phyloP scores from a whole-genome alignment of 2,329 filamentous ascomycete genomes.

The Alternaria solani region DNA sequence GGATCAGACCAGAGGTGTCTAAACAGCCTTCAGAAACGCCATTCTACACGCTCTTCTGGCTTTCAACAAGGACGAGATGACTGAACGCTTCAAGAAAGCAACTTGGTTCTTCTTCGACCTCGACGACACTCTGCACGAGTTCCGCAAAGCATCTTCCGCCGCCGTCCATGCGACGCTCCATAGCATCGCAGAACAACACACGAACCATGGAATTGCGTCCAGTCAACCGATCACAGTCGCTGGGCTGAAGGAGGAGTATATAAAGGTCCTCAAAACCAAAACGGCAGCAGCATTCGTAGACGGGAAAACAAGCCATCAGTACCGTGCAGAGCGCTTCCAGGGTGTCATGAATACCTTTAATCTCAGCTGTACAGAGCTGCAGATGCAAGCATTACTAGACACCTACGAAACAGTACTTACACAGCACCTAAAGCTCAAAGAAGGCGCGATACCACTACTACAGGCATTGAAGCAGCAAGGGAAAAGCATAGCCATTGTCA shows the following conservation, averaged over 20 bases:
- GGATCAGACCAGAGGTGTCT: not conserved
- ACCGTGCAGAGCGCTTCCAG: slow-evolving; percentile 53
- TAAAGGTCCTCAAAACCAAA: slow-evolving; percentile 42
- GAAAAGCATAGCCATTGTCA: slow-evolving; percentile 56
- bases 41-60: not conserved
- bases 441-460: not conserved
- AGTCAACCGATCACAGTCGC: not conserved
- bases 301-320: slow-evolving; percentile 56
- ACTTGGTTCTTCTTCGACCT: slow-evolving; percentile 59
- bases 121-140: slow-evolving; percentile 60
- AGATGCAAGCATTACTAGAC: not conserved
- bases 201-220: not conserved
- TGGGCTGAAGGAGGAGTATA: slow-evolving; percentile 41
- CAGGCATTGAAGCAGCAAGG: slow-evolving; percentile 14
- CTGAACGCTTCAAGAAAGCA: not conserved
- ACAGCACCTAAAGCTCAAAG: not conserved
- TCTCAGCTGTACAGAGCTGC: not conserved
- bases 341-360: not conserved
- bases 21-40: not conserved
- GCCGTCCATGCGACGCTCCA: slow-evolving; percentile 49
- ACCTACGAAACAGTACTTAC: not conserved
- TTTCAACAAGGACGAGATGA: not conserved
- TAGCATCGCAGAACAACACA: slow-evolving; percentile 30
- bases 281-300: slow-evolving; percentile 56
- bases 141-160: slow-evolving; percentile 51